Percentiles rank a stretch among this genome's conserved stretches.
Conservation (phyloP, 2,329 filamentous ascomycete genomes). For the Cercospora canescens region DNA sequence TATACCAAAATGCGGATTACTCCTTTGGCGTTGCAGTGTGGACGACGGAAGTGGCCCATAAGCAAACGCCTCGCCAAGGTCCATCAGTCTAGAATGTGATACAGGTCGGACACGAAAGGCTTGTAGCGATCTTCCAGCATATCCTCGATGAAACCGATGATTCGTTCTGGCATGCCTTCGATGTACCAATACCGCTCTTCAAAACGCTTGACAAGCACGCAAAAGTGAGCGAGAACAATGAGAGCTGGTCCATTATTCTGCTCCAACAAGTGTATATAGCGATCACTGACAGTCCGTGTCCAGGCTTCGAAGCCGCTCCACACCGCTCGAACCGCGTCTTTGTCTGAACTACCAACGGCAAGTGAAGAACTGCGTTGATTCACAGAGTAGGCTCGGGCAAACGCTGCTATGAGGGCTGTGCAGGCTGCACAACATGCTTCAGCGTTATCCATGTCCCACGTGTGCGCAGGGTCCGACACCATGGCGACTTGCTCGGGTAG, state of each 20-base stretch:
- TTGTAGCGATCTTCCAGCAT: conserved; percentile 11
- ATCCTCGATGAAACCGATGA: conserved; percentile 9
- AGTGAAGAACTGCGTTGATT: background rate
- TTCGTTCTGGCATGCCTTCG: conserved; percentile 3
- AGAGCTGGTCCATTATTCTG: conserved; percentile 3
- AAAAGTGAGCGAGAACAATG: conserved; percentile 14
- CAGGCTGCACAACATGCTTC: conserved; percentile 12
- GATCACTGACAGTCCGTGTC: conserved; percentile 11
- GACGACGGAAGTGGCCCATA: background rate
- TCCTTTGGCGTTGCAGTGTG: background rate
- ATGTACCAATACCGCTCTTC: conserved; percentile 15
- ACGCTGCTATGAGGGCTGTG: conserved; percentile 13
- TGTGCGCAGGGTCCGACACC: background rate
- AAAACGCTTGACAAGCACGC: conserved; percentile 10
- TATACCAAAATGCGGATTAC: background rate
- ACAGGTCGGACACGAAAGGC: conserved; percentile 9
- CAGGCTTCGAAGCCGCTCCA: conserved; percentile 16
- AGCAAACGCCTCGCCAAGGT: background rate
- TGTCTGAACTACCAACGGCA: background rate
- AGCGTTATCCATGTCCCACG: background rate
- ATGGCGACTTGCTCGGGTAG: background rate
- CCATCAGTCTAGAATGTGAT: conserved; percentile 8
- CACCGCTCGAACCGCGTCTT: background rate
- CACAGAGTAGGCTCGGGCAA: conserved; percentile 11
- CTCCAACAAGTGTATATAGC: conserved; percentile 10